Evolutionary conservation across 805 yeast species (phyloP), one percentile per base, ranked within the genome.

Genomic region (Teunomyces barrocoloradensis): DNA sequence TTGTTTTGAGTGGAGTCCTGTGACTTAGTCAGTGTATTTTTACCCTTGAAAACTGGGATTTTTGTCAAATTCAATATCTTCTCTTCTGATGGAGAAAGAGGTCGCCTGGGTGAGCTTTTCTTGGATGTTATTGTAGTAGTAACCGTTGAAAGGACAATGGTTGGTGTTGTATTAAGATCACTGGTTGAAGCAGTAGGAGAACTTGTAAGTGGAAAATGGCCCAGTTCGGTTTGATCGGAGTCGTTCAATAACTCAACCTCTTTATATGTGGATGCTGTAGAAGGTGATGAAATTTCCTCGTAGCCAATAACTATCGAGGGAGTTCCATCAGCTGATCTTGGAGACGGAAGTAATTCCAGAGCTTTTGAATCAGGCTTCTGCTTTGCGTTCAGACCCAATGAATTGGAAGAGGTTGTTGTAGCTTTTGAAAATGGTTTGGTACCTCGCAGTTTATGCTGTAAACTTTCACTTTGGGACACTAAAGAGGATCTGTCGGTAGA

Each of bases 401-500:
- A 28, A 23, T 25, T 12, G 9, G 42, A 18, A 11, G 15, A 13
- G n/a, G 33, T 21, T n/a, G 41, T 42, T 39, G 12, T 9, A 17
- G 43, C 40, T 33, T 44, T 45, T 27, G 44, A 39, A 37, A 34
- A 25, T 36, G 42, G 39, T 27, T 45, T 28, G 33, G 38, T 40
- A 25, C 48, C 33, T 25, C 35, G 46, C 15, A 44, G 25, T 39
- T 52, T 45, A 21, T 43, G 46, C 5, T 44, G 44, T 37, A 38
- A 34, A 41, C 43, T 43, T 28, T 46, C 63, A 36, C 46, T 50
- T 17, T 57, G 63, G 13, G 62, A 59, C 3, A 51, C 37, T 17
- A 63, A 46, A 4, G 63, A 54, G 1, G 68, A 64, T 48, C 61
- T 64, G 37, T 65, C 69, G 3, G 71, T 64, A 5, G 66, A 62